phyloP scores from a whole-genome alignment of 179 eudicot species.

The Silene noctiflora region DNA sequence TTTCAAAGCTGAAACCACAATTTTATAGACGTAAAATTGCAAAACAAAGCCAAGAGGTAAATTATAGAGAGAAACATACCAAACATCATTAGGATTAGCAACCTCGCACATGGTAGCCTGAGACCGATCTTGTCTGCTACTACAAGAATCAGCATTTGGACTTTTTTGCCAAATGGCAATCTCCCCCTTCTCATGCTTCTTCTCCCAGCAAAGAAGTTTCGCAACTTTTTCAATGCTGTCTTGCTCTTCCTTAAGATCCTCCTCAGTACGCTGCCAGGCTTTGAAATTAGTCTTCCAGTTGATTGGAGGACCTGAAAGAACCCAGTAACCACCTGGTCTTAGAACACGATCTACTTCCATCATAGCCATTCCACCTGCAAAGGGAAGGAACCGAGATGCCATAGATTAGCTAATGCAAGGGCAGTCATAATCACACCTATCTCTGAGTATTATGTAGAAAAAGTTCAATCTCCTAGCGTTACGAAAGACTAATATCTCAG shows the following conservation, averaged over 20 bases:
- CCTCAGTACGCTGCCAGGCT: constrained; percentile 70
- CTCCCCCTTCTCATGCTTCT: constrained; percentile 66
- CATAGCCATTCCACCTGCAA: constrained; percentile 65
- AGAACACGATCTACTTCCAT: constrained; percentile 83
- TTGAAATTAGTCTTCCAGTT: constrained; percentile 62
- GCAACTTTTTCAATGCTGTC: constrained; percentile 63
- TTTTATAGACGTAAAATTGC: too few relatives aligned
- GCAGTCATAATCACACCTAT: background rate
- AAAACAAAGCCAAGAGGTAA: background rate
- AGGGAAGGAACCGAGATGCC: background rate
- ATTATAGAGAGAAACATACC: constrained; percentile 37
- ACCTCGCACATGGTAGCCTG: constrained; percentile 48
- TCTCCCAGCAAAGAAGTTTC: constrained; percentile 78
- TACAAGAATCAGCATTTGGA: constrained; percentile 42
- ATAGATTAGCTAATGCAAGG: constrained; percentile 8
- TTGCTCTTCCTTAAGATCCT: constrained; percentile 65
- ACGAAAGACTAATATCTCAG: background rate
- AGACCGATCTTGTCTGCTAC: constrained; percentile 36
- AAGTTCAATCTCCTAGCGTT: background rate
- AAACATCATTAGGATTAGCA: constrained; percentile 53
- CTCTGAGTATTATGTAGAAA: background rate
- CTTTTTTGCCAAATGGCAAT: constrained; percentile 74
- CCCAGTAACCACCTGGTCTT: constrained; percentile 87
- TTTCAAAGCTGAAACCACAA: too few relatives aligned
- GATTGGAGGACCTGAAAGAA: constrained; percentile 80